These are phyloP conservation scores for Lactarius sanguifluus DNA, from an alignment of 768 basidiomycete genomes.

Conservation along the genomic window DNA sequence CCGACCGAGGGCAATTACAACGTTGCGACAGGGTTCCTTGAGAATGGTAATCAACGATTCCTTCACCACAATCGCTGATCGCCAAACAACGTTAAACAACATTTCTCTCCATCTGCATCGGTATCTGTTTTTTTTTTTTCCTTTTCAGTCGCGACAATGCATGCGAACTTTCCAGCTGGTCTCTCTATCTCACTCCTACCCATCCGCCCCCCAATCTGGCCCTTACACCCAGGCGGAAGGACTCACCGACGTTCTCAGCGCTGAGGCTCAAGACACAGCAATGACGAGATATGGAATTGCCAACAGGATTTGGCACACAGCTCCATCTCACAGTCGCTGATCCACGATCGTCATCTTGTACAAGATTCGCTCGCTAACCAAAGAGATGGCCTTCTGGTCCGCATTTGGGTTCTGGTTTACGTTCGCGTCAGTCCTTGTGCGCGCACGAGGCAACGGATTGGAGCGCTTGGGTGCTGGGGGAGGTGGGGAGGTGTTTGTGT, in stretches of 20 bases:
- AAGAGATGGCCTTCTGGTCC: constrained; percentile 76
- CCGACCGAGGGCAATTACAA: constrained; percentile 48
- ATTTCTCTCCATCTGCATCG: not conserved
- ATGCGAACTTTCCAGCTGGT: constrained; percentile 10
- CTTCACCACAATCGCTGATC: constrained; percentile 5
- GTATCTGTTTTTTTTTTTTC: not conserved
- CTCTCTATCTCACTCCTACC: constrained; percentile 24
- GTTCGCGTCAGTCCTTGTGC: constrained; percentile 54
- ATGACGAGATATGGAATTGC: constrained; percentile 80
- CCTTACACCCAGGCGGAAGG: not conserved
- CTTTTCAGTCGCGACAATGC: constrained; percentile 16
- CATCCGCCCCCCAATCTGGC: constrained; percentile 5
- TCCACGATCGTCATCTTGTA: constrained; percentile 65
- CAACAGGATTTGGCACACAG: constrained; percentile 78
- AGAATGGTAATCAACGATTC: constrained; percentile 56
- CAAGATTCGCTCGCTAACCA: constrained; percentile 68
- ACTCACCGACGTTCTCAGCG: constrained; percentile 33
- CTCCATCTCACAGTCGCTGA: constrained; percentile 56
- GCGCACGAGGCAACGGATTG: constrained; percentile 27
- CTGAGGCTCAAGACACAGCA: constrained; percentile 49
- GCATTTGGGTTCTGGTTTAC: constrained; percentile 79
- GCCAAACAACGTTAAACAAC: constrained; percentile 15
- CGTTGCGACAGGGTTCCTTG: constrained; percentile 50
- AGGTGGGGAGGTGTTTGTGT: constrained; percentile 49
- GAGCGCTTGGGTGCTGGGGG: constrained; percentile 27